Conservation (phyloP, 2,329 filamentous ascomycete genomes). For the Alternaria conjuncta region DNA sequence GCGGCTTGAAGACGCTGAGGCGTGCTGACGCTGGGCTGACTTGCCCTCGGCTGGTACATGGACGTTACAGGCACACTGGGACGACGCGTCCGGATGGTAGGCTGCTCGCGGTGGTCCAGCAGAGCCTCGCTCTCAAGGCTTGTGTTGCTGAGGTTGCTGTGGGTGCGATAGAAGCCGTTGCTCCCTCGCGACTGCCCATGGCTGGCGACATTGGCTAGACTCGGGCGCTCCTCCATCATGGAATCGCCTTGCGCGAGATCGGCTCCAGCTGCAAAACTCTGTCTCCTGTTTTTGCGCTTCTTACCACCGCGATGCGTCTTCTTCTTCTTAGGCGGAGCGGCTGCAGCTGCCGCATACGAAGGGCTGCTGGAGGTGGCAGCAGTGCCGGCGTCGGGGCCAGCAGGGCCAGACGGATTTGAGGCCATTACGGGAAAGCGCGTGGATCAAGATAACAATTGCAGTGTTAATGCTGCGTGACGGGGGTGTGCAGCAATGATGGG, state of each 20-base stretch:
- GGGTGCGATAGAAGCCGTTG: slow-evolving; percentile 62
- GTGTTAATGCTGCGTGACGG: not conserved
- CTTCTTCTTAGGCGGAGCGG: slow-evolving; percentile 59
- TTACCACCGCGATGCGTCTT: slow-evolving; percentile 78
- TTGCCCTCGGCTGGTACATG: slow-evolving; percentile 36
- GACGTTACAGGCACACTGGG: slow-evolving; percentile 51
- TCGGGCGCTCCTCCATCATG: slow-evolving; percentile 59
- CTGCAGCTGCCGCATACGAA: slow-evolving; percentile 23
- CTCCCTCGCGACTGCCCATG: slow-evolving; percentile 44
- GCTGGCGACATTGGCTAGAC: slow-evolving; percentile 47
- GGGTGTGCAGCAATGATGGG: slow-evolving; percentile 1
- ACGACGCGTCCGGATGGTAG: slow-evolving; percentile 50
- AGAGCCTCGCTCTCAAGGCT: slow-evolving; percentile 89
- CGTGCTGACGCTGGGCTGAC: slow-evolving; percentile 26
- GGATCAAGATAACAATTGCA: slow-evolving; percentile 7
- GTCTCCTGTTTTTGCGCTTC: slow-evolving; percentile 76
- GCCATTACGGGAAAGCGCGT: slow-evolving; percentile 20
- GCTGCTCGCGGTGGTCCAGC: slow-evolving; percentile 77
- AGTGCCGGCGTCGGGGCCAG: slow-evolving; percentile 11
- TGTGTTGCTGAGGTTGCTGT: slow-evolving; percentile 73
- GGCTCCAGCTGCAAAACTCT: slow-evolving; percentile 72
- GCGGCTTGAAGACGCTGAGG: slow-evolving; percentile 27
- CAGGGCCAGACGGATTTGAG: slow-evolving; percentile 19
- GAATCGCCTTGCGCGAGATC: slow-evolving; percentile 62
- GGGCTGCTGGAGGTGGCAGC: slow-evolving; percentile 16